These are phyloP conservation scores for Ogataea corticis DNA, from an alignment of 805 yeast species.

Conservation along the genomic window DNA sequence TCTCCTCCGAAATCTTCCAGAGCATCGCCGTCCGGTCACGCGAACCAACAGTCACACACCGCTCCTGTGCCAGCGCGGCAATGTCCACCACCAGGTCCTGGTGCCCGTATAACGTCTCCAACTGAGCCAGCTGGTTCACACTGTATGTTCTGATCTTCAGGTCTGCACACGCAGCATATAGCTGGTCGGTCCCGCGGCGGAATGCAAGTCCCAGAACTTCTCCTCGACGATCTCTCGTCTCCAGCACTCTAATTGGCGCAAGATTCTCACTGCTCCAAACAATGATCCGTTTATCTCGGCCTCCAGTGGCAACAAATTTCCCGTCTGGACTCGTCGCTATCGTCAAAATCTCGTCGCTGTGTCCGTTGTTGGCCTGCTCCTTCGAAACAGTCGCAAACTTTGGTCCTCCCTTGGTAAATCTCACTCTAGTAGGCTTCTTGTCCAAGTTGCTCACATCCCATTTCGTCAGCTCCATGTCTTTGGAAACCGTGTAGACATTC, in stretches of 20 bases:
- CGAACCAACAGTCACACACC: constrained; percentile 94
- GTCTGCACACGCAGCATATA: constrained; percentile 92
- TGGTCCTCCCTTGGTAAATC: constrained; percentile 63
- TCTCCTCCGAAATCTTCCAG: constrained; percentile 96
- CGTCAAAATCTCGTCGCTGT: constrained; percentile 71
- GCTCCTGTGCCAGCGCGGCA: constrained; percentile 76
- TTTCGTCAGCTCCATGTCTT: constrained; percentile 76
- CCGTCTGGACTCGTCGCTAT: constrained; percentile 89
- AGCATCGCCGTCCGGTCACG: constrained; percentile 93
- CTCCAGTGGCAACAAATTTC: constrained; percentile 86
- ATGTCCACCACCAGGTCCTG: constrained; percentile 87
- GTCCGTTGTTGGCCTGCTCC: constrained; percentile 66
- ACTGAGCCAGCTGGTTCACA: constrained; percentile 80
- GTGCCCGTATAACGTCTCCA: constrained; percentile 92
- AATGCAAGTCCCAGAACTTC: constrained; percentile 72
- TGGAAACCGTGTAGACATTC: constrained; percentile 74
- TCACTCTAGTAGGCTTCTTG: constrained; percentile 65
- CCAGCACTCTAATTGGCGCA: constrained; percentile 73
- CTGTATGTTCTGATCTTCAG: constrained; percentile 85
- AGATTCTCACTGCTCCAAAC: constrained; percentile 85
- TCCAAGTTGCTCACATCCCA: constrained; percentile 63
- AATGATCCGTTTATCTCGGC: constrained; percentile 74
- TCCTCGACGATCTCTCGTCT: constrained; percentile 70
- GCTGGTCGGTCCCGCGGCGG: constrained; percentile 77
- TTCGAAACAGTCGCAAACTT: constrained; percentile 42